These are phyloP conservation scores for Terfezia claveryi DNA, from an alignment of 495 filamentous ascomycete species.

Conservation along the genomic window DNA sequence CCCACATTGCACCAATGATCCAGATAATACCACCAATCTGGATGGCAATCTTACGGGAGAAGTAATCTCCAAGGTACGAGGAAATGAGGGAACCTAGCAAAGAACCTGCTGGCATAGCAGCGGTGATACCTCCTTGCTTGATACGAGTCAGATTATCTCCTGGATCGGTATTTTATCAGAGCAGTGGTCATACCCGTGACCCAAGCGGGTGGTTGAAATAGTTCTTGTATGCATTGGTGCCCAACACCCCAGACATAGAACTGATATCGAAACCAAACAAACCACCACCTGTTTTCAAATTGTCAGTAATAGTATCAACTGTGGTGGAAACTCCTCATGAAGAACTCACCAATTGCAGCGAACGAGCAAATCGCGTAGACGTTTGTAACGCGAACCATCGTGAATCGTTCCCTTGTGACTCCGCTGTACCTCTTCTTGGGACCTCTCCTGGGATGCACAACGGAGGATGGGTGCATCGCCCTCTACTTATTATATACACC, in stretches of 20 bases:
- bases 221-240: constrained; percentile 36
- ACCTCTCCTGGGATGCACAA: neutral
- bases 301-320: neutral
- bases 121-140: constrained; percentile 39
- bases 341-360: constrained; percentile 36
- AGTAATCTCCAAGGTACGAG: constrained; percentile 43
- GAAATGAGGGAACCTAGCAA: constrained; percentile 44
- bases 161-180: neutral
- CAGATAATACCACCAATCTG: constrained; percentile 48
- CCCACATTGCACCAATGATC: constrained; percentile 43
- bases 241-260: constrained; percentile 46
- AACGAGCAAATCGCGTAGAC: constrained; percentile 41
- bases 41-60: constrained; percentile 46
- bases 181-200: constrained; percentile 6
- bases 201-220: constrained; percentile 33
- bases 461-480: neutral
- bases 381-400: constrained; percentile 25
- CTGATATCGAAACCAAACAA: constrained; percentile 57
- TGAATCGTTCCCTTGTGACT: constrained; percentile 1
- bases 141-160: constrained; percentile 1
- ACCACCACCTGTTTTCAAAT: constrained; percentile 29
- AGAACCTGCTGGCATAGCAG: constrained; percentile 56
- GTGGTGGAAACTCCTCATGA: neutral
- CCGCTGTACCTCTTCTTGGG: neutral
- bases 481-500: neutral